These are phyloP conservation scores for Lentinus tigrinus DNA, from an alignment of 768 basidiomycete species.

Conservation along the genomic window DNA sequence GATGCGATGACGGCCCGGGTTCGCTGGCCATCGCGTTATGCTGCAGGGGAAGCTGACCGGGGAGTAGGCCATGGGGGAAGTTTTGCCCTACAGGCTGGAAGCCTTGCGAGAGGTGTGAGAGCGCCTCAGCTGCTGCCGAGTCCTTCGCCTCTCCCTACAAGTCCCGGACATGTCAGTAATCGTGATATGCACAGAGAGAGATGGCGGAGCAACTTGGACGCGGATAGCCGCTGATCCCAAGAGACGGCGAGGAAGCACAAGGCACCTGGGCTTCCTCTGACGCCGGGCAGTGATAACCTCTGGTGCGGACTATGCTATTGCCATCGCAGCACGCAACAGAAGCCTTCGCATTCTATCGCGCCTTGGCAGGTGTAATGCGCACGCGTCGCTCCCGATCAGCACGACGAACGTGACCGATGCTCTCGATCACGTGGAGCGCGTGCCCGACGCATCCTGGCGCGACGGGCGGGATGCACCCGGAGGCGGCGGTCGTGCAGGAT, in stretches of 20 bases:
- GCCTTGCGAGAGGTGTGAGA: conserved; percentile 52
- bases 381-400: conserved; percentile 16
- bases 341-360: not conserved
- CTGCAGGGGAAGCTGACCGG: conserved; percentile 11
- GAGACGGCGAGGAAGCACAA: conserved; percentile 5
- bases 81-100: conserved; percentile 22
- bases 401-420: conserved; percentile 23
- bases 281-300: not conserved
- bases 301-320: not conserved
- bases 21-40: conserved; percentile 17
- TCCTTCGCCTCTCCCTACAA: conserved; percentile 53
- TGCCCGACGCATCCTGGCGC: conserved; percentile 13
- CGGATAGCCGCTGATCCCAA: conserved; percentile 34
- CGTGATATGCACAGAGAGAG: not conserved
- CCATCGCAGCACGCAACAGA: not conserved
- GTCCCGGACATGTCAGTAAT: not conserved
- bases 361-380: not conserved
- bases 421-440: conserved; percentile 23
- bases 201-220: not conserved
- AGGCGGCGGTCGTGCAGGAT: not conserved
- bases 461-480: not conserved
- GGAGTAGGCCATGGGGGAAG: conserved; percentile 18
- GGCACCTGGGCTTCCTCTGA: not conserved
- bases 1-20: conserved; percentile 31
- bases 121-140: conserved; percentile 55